phyloP scores from a whole-genome alignment of 768 basidiomycete genomes.

The Amanita rubescens region DNA sequence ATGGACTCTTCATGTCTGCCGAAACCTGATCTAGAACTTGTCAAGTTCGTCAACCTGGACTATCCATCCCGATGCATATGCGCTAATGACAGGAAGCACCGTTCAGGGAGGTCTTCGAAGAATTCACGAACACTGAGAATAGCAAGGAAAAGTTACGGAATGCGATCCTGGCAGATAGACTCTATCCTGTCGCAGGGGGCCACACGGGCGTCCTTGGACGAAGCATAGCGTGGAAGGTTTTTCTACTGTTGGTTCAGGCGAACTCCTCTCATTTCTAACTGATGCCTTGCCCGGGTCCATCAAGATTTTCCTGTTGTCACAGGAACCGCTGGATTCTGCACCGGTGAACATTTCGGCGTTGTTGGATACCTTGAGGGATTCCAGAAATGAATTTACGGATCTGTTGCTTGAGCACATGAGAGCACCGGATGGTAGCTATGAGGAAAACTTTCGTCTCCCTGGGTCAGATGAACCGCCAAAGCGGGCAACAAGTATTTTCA shows the following conservation, averaged over 20 bases:
- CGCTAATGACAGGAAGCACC: background rate
- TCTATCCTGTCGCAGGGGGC: constrained; percentile 38
- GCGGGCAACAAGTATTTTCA: constrained; percentile 23
- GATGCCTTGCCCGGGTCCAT: background rate
- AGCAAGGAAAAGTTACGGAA: constrained; percentile 63
- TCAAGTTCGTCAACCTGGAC: constrained; percentile 14
- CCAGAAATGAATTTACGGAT: constrained; percentile 49
- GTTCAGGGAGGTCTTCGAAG: constrained; percentile 34
- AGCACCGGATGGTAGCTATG: constrained; percentile 83
- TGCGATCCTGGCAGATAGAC: constrained; percentile 50
- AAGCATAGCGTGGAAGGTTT: constrained; percentile 83
- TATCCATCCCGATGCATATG: background rate
- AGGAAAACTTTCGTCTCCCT: constrained; percentile 55
- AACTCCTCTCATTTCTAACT: background rate
- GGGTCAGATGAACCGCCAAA: constrained; percentile 34
- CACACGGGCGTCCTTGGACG: constrained; percentile 55
- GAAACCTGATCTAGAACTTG: constrained; percentile 5
- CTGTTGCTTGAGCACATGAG: constrained; percentile 64
- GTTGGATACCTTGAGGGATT: constrained; percentile 35
- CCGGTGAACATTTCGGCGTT: background rate
- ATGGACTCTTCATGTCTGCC: background rate
- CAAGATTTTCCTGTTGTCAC: constrained; percentile 6
- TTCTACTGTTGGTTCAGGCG: background rate
- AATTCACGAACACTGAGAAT: constrained; percentile 43
- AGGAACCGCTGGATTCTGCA: constrained; percentile 1